phyloP scores from a whole-genome alignment of 306 rosid species.

The Quercus cerris region DNA sequence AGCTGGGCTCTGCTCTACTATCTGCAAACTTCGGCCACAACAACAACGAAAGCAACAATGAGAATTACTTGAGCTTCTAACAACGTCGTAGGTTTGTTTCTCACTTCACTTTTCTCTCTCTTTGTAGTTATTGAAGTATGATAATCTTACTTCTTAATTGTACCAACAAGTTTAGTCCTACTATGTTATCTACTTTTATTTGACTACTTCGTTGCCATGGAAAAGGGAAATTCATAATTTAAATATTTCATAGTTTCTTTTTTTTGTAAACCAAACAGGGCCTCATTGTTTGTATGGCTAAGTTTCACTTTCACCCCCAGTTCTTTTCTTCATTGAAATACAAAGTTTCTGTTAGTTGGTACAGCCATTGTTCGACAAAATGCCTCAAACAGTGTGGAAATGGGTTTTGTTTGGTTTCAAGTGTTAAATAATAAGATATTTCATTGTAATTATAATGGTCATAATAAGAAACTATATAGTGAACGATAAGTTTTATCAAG shows the following conservation, averaged over 20 bases:
- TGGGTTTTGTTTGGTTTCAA: background rate
- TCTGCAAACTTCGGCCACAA: background rate
- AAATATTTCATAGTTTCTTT: background rate
- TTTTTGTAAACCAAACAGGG: background rate
- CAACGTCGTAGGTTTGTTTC: background rate
- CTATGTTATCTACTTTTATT: background rate
- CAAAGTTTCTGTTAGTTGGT: background rate
- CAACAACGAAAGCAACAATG: background rate
- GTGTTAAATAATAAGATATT: background rate
- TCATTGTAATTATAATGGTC: too few relatives aligned
- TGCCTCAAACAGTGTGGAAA: background rate
- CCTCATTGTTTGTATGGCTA: background rate
- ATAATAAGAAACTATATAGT: background rate
- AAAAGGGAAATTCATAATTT: background rate
- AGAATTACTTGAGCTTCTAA: background rate
- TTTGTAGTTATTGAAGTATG: background rate
- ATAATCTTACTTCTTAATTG: background rate
- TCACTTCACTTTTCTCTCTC: background rate
- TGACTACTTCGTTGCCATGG: background rate
- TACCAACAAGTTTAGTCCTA: background rate
- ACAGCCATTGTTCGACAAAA: background rate
- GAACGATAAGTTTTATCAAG: background rate
- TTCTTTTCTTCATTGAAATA: too few relatives aligned
- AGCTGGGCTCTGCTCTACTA: background rate
- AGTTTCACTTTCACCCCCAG: background rate